These are phyloP conservation scores for Knoxia roxburghii DNA, from an alignment of 257 asterid species.

Conservation along the genomic window DNA sequence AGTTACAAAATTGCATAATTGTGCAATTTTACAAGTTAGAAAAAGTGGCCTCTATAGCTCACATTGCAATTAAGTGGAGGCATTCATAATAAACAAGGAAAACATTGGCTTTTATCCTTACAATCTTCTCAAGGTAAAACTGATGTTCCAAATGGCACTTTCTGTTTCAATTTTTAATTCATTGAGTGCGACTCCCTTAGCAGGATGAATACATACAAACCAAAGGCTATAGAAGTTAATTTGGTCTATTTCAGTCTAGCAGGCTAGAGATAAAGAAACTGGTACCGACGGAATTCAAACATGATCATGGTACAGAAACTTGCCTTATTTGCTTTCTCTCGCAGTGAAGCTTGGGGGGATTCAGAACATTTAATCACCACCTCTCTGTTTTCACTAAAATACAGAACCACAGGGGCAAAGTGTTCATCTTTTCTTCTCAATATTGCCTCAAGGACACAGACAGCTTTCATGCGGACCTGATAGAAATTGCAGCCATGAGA, in stretches of 20 bases:
- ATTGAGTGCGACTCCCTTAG: background rate
- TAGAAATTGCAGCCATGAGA: conserved; percentile 19
- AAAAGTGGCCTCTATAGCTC: background rate
- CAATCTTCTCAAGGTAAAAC: background rate
- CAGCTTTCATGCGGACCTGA: conserved; percentile 92
- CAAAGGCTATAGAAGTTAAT: background rate
- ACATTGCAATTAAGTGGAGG: background rate
- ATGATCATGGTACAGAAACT: conserved; percentile 3
- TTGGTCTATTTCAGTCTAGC: background rate
- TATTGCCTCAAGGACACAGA: conserved; percentile 86
- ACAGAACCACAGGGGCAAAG: conserved; percentile 51
- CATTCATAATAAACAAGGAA: background rate
- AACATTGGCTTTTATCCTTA: background rate
- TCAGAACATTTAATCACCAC: conserved; percentile 74
- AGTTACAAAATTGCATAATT: no score
- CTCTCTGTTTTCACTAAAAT: conserved; percentile 65
- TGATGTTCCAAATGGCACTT: background rate
- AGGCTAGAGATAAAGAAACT: background rate
- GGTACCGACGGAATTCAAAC: background rate
- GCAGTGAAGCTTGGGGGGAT: conserved; percentile 94
- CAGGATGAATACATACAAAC: background rate
- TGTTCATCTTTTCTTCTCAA: conserved; percentile 71
- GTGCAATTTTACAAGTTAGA: background rate
- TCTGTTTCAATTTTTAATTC: background rate
- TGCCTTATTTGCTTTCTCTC: conserved; percentile 95